A percentile compares a stretch with the other conserved stretches of the same genome.
Evolutionary conservation across 208 protist genomes (phyloP).

Genomic region (Herpetomonas tarakana): DNA sequence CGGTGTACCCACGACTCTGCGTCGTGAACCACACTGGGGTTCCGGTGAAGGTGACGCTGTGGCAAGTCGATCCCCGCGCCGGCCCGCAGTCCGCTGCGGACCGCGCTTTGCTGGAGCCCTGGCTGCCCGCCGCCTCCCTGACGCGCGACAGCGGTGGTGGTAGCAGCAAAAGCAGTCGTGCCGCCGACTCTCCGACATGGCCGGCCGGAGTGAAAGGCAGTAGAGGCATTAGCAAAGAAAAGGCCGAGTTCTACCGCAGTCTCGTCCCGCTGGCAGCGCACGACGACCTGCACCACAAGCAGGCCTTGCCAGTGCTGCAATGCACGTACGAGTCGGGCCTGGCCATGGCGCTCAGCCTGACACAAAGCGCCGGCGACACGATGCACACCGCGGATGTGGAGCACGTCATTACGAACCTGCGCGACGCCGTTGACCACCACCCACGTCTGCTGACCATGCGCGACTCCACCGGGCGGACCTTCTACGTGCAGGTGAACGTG

Average conservation of each 20-base stretch:
- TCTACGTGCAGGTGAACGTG: slow-evolving; percentile 68
- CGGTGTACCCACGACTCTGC: slow-evolving; percentile 60
- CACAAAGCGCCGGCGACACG: slow-evolving; percentile 56
- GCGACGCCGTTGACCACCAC: slow-evolving; percentile 41
- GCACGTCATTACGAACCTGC: slow-evolving; percentile 33
- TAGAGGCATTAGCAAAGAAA: not conserved
- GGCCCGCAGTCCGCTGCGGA: slow-evolving; percentile 40
- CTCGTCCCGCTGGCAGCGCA: slow-evolving; percentile 56
- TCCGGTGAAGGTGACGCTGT: slow-evolving; percentile 46
- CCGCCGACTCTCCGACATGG: not conserved
- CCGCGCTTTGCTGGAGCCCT: slow-evolving; percentile 22
- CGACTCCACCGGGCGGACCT: slow-evolving; percentile 48
- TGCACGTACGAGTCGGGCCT: slow-evolving; percentile 58
- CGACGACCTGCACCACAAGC: slow-evolving; percentile 47
- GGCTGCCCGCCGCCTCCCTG: slow-evolving; percentile 16
- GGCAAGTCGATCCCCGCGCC: slow-evolving; percentile 48
- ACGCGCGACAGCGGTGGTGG: not conserved
- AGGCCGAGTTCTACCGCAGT: slow-evolving; percentile 20
- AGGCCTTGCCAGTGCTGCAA: slow-evolving; percentile 46
- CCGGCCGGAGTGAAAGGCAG: not conserved
- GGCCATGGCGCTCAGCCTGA: slow-evolving; percentile 47
- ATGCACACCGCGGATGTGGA: slow-evolving; percentile 35
- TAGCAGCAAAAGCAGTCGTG: not conserved
- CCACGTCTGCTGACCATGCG: slow-evolving; percentile 46
- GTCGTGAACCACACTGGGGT: slow-evolving; percentile 76